Base-by-base conservation (phyloP, 805 yeast species). In the Candida vartiovaarae region DNA sequence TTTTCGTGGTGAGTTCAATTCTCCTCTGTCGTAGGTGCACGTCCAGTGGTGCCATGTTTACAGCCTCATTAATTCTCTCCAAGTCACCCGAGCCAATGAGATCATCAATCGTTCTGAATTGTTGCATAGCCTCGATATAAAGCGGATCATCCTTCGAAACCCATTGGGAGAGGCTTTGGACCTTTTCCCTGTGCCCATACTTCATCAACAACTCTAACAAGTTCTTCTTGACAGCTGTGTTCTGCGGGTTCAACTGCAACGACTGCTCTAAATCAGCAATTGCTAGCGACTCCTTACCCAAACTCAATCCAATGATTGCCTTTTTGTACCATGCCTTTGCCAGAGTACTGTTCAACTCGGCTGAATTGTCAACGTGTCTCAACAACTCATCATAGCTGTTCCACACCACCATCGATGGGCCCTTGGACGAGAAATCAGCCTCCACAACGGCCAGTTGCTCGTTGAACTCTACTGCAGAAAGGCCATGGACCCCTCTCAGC, bases 301-400 rank as follows among this genome's bases (percentile, higher is more conserved):
- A 55, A 10, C 79, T 71, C 42, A 80, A 60, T 42, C 81, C 82
- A 3, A 82, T 74, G 36, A 82, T 57, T 0, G 87, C 89, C 43
- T 74, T 71, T 55, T 78, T 81, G 56, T 75, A 80, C 47, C 72
- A 70, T 1, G 80, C 60, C 48, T 72, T 75, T 0, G 78, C 62
- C 15, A 74, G 46, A 5, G 54, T 8, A 8, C 32, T 48, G 34
- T n/a, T 10, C 9, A 42, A 31, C 7, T 49, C 42, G 1, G 38
- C n/a, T 3, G 38, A 33, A 5, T 29, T 37, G 2, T 46, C 40
- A 3, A 32, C 8, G 8, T 49, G 43, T 23, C 48, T 48, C 15
- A 54, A 36, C 4, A 58, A 34, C 2, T 42, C 24, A 32, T 56
- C 61, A 42, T 51, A 58, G 4, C 45, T 41, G 24, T 36, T 41